Conservation (phyloP, 1,139 yeast genomes). For the Meyerozyma sp. region DNA sequence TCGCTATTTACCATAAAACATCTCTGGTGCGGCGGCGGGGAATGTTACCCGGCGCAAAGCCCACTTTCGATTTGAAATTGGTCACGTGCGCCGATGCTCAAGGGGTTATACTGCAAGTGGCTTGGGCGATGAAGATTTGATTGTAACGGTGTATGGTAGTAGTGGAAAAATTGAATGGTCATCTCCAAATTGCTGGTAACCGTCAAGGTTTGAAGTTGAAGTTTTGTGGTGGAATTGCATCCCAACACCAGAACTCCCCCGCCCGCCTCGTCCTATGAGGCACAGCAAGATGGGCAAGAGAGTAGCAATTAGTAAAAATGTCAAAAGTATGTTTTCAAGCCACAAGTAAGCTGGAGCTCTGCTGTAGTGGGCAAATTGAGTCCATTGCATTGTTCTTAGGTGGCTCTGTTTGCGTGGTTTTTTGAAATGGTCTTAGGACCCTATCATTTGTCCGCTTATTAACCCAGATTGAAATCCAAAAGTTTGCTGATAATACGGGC, state of each 20-base stretch:
- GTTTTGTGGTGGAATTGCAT: not conserved
- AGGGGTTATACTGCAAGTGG: no score
- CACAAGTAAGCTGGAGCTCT: no score
- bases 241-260: not conserved
- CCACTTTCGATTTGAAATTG: not conserved
- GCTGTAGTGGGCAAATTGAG: no score
- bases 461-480: constrained; percentile 25
- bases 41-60: not conserved
- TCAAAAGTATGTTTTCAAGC: not conserved
- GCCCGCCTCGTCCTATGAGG: not conserved
- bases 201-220: no score
- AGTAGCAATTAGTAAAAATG: not conserved
- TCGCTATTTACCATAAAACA: constrained; percentile 1
- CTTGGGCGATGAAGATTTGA: no score
- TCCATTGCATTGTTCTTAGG: not conserved
- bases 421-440: not conserved
- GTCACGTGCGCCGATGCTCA: not conserved
- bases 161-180: no score
- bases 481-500: constrained; percentile 49
- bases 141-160: no score
- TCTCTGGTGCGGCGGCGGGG: constrained; percentile 2
- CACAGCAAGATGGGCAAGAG: no score
- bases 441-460: not conserved
- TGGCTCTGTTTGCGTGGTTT: not conserved
- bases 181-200: no score